Percentiles rank a stretch among this genome's conserved stretches.
phyloP scores from a whole-genome alignment of 768 basidiomycete genomes.

The Russula sp. region DNA sequence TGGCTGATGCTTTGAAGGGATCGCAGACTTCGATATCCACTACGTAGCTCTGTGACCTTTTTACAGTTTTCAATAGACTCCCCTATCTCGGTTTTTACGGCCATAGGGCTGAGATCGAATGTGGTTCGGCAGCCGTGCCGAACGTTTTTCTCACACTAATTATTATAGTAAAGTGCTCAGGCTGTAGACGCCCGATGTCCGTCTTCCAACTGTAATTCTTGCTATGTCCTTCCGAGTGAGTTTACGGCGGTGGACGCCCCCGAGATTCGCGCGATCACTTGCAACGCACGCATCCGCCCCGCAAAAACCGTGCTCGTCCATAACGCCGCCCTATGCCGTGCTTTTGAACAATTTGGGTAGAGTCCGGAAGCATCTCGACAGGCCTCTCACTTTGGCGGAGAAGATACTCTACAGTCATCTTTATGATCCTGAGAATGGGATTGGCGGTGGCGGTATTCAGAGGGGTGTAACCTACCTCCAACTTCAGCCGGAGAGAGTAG shows the following conservation, averaged over 20 bases:
- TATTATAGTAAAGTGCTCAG: too few species aligned
- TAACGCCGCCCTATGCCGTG: slow-evolving; percentile 78
- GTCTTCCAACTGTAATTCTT: not conserved
- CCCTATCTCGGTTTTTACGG: too few species aligned
- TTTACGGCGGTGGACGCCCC: slow-evolving; percentile 6
- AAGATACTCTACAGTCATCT: slow-evolving; percentile 97
- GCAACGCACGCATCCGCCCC: slow-evolving; percentile 39
- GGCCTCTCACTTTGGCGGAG: slow-evolving; percentile 90
- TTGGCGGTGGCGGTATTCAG: slow-evolving; percentile 51
- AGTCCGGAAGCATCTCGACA: slow-evolving; percentile 61
- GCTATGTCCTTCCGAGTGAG: slow-evolving; percentile 17
- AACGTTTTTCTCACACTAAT: too few species aligned
- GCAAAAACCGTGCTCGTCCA: slow-evolving; percentile 58
- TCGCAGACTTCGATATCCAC: too few species aligned
- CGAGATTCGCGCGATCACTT: slow-evolving; percentile 24
- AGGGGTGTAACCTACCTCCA: slow-evolving; percentile 89
- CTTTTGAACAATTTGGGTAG: slow-evolving; percentile 64
- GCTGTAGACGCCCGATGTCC: not conserved
- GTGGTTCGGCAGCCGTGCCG: too few species aligned
- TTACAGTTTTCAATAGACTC: too few species aligned
- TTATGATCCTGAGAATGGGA: slow-evolving; percentile 67
- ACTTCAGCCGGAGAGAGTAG: slow-evolving; percentile 86
- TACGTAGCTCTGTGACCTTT: too few species aligned
- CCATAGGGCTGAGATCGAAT: too few species aligned
- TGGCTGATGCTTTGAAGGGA: too few species aligned